Evolutionary conservation across 2,329 filamentous ascomycete species (phyloP), one percentile per base, ranked within the genome.

Genomic region (Alternaria gaisen): DNA sequence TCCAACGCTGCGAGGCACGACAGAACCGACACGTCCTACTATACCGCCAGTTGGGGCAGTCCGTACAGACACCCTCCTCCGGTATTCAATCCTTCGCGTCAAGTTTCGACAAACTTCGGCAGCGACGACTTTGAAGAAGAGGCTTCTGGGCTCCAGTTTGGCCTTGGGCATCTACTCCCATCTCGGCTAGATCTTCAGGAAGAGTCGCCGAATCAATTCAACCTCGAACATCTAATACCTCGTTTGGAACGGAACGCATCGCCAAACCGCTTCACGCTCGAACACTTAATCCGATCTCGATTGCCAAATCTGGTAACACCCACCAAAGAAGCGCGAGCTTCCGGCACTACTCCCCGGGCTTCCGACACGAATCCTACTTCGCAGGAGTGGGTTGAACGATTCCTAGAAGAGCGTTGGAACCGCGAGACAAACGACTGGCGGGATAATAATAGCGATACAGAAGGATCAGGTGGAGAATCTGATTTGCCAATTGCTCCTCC

Each of bases 11-110:
- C 71, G 24, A 70, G 71, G 34, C 72, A 75, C 69, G 73, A 73
- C 24, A 68, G 70, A 67, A 80, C 80, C 44, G 83, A 84, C 64
- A 84, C 82, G 60, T 77, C 83, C 47, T 87, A 86, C 74, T 87
- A 87, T 73, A 95, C 92, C 47, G 90, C 93, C 50, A 94, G 90
- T 77, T 97, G 94, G 93, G 94, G 94, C 58, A 97, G 93, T 55
- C 94, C 94, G 22, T 97, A 97, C 80, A 89, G 91, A 56, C 85
- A 85, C 63, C 86, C 90, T 40, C 82, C 84, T 12, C 90, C 68
- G 79, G 74, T 64, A 16, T 75, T 74, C 66, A 72, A 75, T 60
- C 63, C 64, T 3, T 70, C 68, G 63, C 77, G 70, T 41, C 67
- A 67, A 12, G 57, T 56, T 51, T 76, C 72, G 59, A 69, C 70